phyloP scores from a whole-genome alignment of 1,139 yeast genomes.

The Pichia sp. region DNA sequence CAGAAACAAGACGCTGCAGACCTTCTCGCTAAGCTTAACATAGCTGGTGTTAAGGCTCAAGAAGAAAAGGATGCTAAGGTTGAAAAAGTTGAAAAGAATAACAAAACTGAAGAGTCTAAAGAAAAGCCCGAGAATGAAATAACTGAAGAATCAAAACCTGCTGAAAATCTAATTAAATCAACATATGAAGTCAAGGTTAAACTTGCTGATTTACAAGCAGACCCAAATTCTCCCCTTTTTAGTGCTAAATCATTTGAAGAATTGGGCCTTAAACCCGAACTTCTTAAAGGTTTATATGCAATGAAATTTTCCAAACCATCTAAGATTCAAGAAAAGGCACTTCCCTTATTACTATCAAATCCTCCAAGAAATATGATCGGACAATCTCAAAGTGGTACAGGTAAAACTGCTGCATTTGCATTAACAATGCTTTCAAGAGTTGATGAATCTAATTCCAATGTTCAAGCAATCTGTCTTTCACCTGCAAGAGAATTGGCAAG shows the following conservation, averaged over 20 bases:
- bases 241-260: slow-evolving; percentile 92
- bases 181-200: slow-evolving; percentile 90
- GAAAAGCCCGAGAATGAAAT: slow-evolving; percentile 19
- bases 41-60: slow-evolving; percentile 14
- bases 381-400: slow-evolving; percentile 98
- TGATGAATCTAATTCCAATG: slow-evolving; percentile 40
- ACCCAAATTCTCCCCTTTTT: slow-evolving; percentile 89
- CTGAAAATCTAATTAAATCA: slow-evolving; percentile 54
- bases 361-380: slow-evolving; percentile 95
- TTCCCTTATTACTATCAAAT: slow-evolving; percentile 72
- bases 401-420: slow-evolving; percentile 97
- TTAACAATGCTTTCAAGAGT: slow-evolving; percentile 88
- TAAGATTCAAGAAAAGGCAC: slow-evolving; percentile 92
- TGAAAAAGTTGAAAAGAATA: neutral
- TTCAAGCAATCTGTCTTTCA: slow-evolving; percentile 88
- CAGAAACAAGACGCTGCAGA: slow-evolving; percentile 19
- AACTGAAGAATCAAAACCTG: slow-evolving; percentile 17
- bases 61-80: slow-evolving; percentile 16
- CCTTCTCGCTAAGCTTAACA: slow-evolving; percentile 16
- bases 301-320: slow-evolving; percentile 94
- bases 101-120: slow-evolving; percentile 12
- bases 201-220: slow-evolving; percentile 92
- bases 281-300: slow-evolving; percentile 86
- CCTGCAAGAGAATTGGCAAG: slow-evolving; percentile 97
- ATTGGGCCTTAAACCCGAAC: slow-evolving; percentile 69